Evolutionary conservation across 805 yeast species (phyloP), one percentile per base, ranked within the genome.

Genomic region (Ogataea thermomethanolica): DNA sequence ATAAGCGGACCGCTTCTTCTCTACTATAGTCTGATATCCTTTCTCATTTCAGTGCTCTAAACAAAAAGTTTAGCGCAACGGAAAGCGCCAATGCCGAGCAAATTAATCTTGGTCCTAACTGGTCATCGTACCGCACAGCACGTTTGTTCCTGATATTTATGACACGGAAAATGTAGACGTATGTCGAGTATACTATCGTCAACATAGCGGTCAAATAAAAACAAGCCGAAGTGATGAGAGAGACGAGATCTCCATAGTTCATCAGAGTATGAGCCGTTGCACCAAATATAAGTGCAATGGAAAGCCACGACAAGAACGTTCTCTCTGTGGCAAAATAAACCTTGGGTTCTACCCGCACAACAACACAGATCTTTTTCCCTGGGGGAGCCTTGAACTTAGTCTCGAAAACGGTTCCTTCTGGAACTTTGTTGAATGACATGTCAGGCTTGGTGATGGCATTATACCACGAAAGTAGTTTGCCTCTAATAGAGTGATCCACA

Each of bases 241-340:
- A 79, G 7, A 84, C 70, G 12, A 69, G 67, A 47, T 81, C 80
- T 49, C 99, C 98, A 64, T 84, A 93, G 48, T 86, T 84, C 52
- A 91, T 69, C 51, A 93, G 71, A 0, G 95, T 76, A 7, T 89
- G 84, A 1, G 96, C 95, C 29, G 95, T 84, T 34, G 91, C 95
- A 31, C 93, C 89, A 42, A 93, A 71, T 30, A 91, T 70, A 71
- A 93, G 78, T 7, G 93, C 86, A 52, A 93, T 87, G 29, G 95
- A 90, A 41, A 91, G 67, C 99, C 99, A 93, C 29, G 95, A 78
- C 47, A 93, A 71, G 58, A 81, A 91, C 0, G 99, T 93, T 67
- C 99, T 79, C 64, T 93, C 99, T 17, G 95, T 88, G 6, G 99
- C 99, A 65, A 93, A 93, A 62, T 93, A 93, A n/a, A 93, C 99